A percentile compares a stretch with the other conserved stretches of the same genome.
These are phyloP conservation scores for Bryoerythrophyllum caledonicum DNA, from an alignment of 225 moss, liverwort and hornwort species.

Conservation along the genomic window DNA sequence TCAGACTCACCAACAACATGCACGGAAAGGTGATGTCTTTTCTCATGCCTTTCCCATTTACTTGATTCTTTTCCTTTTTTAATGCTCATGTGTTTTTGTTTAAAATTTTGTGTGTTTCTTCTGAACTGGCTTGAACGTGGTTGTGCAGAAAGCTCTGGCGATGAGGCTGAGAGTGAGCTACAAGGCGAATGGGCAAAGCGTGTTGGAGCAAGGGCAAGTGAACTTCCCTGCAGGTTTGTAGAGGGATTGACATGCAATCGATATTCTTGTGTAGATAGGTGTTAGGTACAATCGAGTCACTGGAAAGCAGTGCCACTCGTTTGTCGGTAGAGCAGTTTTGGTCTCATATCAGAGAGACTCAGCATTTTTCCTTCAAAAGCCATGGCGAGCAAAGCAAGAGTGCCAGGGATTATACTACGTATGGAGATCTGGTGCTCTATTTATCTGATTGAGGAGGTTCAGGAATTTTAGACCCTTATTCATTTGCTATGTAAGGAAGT, in stretches of 20 bases:
- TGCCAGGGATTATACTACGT: neutral
- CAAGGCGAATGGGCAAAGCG: slow-evolving; percentile 61
- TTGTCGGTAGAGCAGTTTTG: slow-evolving; percentile 22
- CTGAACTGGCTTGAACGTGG: slow-evolving; percentile 27
- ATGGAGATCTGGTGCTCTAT: neutral
- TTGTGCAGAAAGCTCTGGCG: slow-evolving; percentile 70
- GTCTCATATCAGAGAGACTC: slow-evolving; percentile 5
- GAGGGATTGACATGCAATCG: slow-evolving; percentile 1
- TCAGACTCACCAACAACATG: slow-evolving; percentile 67
- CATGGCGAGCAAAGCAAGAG: neutral
- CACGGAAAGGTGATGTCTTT: slow-evolving; percentile 62
- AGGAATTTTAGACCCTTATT: neutral
- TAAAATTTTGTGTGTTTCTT: neutral
- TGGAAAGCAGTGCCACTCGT: slow-evolving; percentile 6
- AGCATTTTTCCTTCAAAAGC: neutral
- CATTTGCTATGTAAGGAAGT: neutral
- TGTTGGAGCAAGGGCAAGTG: slow-evolving; percentile 80
- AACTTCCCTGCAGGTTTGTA: slow-evolving; percentile 80
- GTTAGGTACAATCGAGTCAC: slow-evolving; percentile 3
- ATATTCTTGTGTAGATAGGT: slow-evolving; percentile 18
- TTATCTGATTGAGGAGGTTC: neutral
- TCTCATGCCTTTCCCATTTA: neutral
- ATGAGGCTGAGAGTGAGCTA: slow-evolving; percentile 76
- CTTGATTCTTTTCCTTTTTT: neutral
- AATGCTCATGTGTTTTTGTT: too few relatives aligned